Percentiles rank a stretch among this genome's conserved stretches.
Evolutionary conservation across 2,329 filamentous ascomycete genomes (phyloP).

Genomic region (Trichoderma koningiopsis): DNA sequence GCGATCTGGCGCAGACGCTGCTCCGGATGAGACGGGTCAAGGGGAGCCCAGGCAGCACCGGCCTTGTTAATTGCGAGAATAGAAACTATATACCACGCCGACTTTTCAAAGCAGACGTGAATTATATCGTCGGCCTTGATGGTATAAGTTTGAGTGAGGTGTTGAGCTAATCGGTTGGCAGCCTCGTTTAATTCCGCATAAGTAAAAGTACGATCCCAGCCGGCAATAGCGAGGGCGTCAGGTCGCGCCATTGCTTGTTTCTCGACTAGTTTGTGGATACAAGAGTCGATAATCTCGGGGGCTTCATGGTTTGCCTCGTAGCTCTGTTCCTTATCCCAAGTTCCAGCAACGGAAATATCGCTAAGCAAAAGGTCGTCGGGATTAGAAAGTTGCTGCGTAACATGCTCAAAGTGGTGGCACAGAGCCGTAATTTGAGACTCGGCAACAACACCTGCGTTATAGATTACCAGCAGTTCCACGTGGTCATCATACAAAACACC

Average conservation of each 20-base stretch:
- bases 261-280: slow-evolving; percentile 23
- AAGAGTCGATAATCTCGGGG: slow-evolving; percentile 19
- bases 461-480: slow-evolving; percentile 24
- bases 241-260: slow-evolving; percentile 16
- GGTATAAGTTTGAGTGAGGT: neutral
- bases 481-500: slow-evolving; percentile 10
- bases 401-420: slow-evolving; percentile 25
- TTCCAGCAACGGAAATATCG: slow-evolving; percentile 6
- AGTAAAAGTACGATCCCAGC: slow-evolving; percentile 26
- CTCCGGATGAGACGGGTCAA: slow-evolving; percentile 27
- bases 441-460: slow-evolving; percentile 14
- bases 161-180: slow-evolving; percentile 8
- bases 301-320: slow-evolving; percentile 6
- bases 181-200: slow-evolving; percentile 10
- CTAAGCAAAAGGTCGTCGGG: neutral
- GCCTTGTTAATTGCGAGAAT: slow-evolving; percentile 30
- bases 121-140: slow-evolving; percentile 26
- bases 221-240: slow-evolving; percentile 13
- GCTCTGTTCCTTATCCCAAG: slow-evolving; percentile 20
- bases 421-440: slow-evolving; percentile 20
- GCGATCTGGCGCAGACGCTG: slow-evolving; percentile 24
- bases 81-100: slow-evolving; percentile 28
- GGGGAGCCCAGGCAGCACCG: slow-evolving; percentile 29
- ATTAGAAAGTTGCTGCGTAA: slow-evolving; percentile 25
- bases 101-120: slow-evolving; percentile 37